Conservation (phyloP, 306 rosid genomes). For the Prunus mongolica region DNA sequence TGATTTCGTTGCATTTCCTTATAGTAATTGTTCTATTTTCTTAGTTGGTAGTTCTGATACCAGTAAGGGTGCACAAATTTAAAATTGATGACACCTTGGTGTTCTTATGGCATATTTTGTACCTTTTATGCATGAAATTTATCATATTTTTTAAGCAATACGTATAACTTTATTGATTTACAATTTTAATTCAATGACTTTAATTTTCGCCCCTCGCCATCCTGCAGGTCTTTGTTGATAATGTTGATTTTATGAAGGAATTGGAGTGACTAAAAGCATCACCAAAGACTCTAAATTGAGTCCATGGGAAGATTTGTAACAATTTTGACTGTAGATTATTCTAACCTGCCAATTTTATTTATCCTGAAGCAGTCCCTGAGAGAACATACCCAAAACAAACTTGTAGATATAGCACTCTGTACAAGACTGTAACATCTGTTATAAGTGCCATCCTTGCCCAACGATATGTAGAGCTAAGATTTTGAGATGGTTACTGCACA, state of each 20-base stretch:
- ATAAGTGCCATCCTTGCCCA: neutral
- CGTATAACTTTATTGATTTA: neutral
- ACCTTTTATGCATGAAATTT: neutral
- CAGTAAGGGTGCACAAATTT: neutral
- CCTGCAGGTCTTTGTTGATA: slow-evolving; percentile 63
- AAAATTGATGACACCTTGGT: neutral
- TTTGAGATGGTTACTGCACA: slow-evolving; percentile 1
- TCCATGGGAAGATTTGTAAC: slow-evolving; percentile 10
- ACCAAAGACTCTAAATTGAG: slow-evolving; percentile 23
- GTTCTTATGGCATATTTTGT: neutral
- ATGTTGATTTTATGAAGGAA: slow-evolving; percentile 66
- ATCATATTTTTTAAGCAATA: neutral
- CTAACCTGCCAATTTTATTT: slow-evolving; percentile 17
- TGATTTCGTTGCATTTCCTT: neutral
- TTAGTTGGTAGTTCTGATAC: neutral
- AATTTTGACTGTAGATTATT: slow-evolving; percentile 19
- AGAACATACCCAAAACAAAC: slow-evolving; percentile 2
- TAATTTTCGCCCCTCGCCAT: neutral
- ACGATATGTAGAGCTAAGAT: slow-evolving; percentile 5
- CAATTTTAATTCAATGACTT: neutral
- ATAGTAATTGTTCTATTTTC: neutral
- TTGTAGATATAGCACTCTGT: slow-evolving; percentile 11
- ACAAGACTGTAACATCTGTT: slow-evolving; percentile 14
- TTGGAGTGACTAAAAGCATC: slow-evolving; percentile 38
- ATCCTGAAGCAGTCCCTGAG: slow-evolving; percentile 22